These are phyloP conservation scores for Candida adriatica DNA, from an alignment of 805 yeast genomes.

Conservation along the genomic window DNA sequence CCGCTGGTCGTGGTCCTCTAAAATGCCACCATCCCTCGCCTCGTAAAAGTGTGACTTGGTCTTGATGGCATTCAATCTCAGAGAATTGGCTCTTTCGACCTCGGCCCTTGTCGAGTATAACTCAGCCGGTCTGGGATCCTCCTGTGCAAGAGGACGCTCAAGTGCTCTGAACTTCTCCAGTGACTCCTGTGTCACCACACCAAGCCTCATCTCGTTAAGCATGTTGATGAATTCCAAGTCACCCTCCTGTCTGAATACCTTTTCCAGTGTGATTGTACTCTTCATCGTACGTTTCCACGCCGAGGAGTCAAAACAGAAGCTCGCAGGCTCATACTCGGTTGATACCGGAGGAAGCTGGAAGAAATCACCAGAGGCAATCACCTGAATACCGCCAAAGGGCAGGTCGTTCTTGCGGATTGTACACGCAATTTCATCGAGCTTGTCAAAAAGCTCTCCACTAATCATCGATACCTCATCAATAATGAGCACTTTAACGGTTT, in stretches of 20 bases:
- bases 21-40: constrained; percentile 50
- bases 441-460: constrained; percentile 60
- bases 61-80: constrained; percentile 38
- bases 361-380: constrained; percentile 75
- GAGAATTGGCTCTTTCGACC: constrained; percentile 59
- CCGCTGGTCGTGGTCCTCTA: constrained; percentile 34
- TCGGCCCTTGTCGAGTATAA: constrained; percentile 67
- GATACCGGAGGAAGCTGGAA: constrained; percentile 74
- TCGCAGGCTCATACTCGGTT: constrained; percentile 22
- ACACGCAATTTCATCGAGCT: constrained; percentile 54
- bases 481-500: constrained; percentile 46
- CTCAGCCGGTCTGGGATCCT: constrained; percentile 67
- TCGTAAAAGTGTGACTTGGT: constrained; percentile 37
- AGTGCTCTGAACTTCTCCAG: constrained; percentile 43
- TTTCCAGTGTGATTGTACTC: constrained; percentile 50
- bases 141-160: constrained; percentile 43
- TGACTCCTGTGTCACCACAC: constrained; percentile 44
- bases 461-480: constrained; percentile 81
- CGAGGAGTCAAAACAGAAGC: constrained; percentile 59
- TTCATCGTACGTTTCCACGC: constrained; percentile 57
- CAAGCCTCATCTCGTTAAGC: constrained; percentile 71
- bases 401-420: constrained; percentile 33
- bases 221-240: constrained; percentile 63
- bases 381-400: constrained; percentile 80
- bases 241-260: constrained; percentile 72